Conservation (phyloP, 768 basidiomycete genomes). For the Guyanaporus albipodus region DNA sequence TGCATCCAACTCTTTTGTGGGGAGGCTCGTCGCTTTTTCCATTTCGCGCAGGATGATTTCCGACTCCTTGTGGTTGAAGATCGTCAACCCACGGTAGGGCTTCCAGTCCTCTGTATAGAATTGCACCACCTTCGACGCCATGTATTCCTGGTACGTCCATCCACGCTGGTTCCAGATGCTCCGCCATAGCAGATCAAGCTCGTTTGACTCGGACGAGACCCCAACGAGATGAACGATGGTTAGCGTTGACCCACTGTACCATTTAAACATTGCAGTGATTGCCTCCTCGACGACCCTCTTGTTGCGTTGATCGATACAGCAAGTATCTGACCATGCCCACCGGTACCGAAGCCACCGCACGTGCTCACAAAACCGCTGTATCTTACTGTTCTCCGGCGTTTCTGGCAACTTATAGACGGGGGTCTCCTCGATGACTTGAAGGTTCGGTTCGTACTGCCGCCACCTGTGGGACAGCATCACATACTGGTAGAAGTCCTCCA, state of each 20-base stretch:
- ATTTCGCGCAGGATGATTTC: too few species aligned
- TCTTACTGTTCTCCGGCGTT: not conserved
- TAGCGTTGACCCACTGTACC: conserved; percentile 4
- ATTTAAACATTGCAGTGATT: conserved; percentile 14
- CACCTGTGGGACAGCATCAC: conserved; percentile 6
- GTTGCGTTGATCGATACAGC: not conserved
- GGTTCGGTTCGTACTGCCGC: not conserved
- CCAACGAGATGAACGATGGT: not conserved
- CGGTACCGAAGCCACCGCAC: not conserved
- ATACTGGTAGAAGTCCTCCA: conserved; percentile 3
- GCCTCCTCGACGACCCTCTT: conserved; percentile 10
- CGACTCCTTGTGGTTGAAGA: too few species aligned
- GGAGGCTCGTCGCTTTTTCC: too few species aligned
- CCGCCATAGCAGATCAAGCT: not conserved
- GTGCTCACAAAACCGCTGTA: not conserved
- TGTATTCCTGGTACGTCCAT: too few species aligned
- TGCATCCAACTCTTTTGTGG: too few species aligned
- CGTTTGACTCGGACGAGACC: not conserved
- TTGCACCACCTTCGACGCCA: too few species aligned
- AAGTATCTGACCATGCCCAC: conserved; percentile 3
- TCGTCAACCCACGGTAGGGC: too few species aligned
- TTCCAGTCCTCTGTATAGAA: too few species aligned
- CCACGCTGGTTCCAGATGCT: not conserved
- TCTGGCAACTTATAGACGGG: not conserved
- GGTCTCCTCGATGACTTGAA: not conserved